Evolutionary conservation across 1,284 basidiomycete genomes (phyloP).

Genomic region (Ganoderma meredithae): DNA sequence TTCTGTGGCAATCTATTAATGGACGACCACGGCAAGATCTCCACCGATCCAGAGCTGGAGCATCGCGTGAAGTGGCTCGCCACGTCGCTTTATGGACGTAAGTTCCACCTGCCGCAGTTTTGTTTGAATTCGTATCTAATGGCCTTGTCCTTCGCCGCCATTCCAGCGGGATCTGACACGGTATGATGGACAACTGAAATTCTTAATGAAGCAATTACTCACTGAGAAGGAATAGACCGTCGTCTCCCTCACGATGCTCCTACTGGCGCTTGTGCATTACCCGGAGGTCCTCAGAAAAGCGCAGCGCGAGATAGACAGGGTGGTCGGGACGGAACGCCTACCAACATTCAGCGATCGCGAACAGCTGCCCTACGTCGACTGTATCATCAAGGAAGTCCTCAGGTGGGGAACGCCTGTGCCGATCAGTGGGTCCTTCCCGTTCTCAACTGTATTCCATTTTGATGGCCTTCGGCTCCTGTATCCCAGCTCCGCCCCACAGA

Average conservation of each 20-base stretch:
- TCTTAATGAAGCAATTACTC: neutral
- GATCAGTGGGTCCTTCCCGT: constrained; percentile 10
- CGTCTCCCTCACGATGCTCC: constrained; percentile 13
- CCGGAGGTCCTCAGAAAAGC: constrained; percentile 16
- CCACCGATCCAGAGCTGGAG: constrained; percentile 5
- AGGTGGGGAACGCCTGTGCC: constrained; percentile 24
- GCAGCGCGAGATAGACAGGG: constrained; percentile 14
- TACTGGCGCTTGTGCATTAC: constrained; percentile 15
- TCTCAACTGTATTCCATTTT: neutral
- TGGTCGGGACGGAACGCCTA: constrained; percentile 16
- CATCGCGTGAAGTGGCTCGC: constrained; percentile 26
- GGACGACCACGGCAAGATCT: constrained; percentile 15
- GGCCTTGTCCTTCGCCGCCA: neutral
- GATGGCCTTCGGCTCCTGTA: neutral
- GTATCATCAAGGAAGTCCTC: constrained; percentile 18
- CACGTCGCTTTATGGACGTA: constrained; percentile 23
- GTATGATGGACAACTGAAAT: neutral
- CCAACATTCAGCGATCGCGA: constrained; percentile 10
- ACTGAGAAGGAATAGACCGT: constrained; percentile 10
- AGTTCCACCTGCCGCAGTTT: neutral
- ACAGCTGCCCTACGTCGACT: constrained; percentile 17
- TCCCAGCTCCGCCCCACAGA: constrained; percentile 12
- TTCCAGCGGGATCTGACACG: constrained; percentile 17
- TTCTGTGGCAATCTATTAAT: constrained; percentile 24
- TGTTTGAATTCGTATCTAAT: neutral